Evolutionary conservation across 257 asterid genomes (phyloP), one percentile per base, ranked within the genome.

Genomic region (Nicotiana undulata): DNA sequence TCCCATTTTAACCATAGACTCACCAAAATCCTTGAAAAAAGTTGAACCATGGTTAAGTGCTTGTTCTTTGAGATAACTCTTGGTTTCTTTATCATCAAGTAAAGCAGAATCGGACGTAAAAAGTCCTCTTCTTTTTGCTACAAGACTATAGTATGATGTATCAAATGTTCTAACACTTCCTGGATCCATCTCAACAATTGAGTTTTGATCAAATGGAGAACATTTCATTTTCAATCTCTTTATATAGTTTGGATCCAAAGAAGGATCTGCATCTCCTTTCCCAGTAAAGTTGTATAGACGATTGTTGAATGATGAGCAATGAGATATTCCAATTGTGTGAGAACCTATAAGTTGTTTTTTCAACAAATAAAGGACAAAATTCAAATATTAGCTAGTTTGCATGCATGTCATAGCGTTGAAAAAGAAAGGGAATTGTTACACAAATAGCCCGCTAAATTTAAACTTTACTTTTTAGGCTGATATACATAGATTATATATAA

Each of bases 1-100:
- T 8, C 91, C 91, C 89, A 86, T 86, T 2, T 76, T 82, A 63
- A 88, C 85, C 90, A 88, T 88, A 55, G 91, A 86, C 5, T 85
- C 88, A 55, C 89, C 92, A 15, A 89, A 89, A 53, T 89, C 89
- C 58, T 84, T 83, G 49, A 88, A 86, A 85, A 88, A 83, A 49
- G 86, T 75, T 20, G 85, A 76, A 0, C 85, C 87, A 34, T 85
- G 40, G 13, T 51, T 58, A 0, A 6, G 68, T 17, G 87, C 77
- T 37, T 86, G 90, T 63, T 52, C 29, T 63, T 53, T 26, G 49
- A 88, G 83, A 63, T 88, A 86, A 9, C 85, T 44, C 72, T 64
- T 86, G 9, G 90, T 85, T 79, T 83, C 89, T 58, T 4, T 6
- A 20, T 86, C 86, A 76, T 83, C 84, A 58, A 86, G 84, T 11